These are phyloP conservation scores for Neurospora africana DNA, from an alignment of 495 filamentous ascomycete genomes.

Conservation along the genomic window DNA sequence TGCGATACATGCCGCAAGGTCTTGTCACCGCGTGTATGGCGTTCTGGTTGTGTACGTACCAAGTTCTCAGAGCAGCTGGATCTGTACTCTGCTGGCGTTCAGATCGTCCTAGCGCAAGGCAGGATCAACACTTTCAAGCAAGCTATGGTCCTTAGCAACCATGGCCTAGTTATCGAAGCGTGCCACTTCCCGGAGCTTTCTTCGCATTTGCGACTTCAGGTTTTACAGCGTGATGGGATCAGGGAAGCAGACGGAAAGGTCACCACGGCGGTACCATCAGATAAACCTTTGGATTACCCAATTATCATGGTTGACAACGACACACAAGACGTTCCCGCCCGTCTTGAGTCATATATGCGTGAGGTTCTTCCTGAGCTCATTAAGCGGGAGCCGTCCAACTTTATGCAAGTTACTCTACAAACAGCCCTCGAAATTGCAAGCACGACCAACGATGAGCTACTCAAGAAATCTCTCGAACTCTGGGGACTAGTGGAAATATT, in stretches of 20 bases:
- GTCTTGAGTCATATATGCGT: conserved; percentile 63
- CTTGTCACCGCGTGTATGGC: conserved; percentile 70
- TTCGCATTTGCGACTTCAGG: conserved; percentile 42
- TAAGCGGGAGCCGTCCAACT: conserved; percentile 53
- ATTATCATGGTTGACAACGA: conserved; percentile 55
- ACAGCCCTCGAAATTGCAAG: conserved; percentile 45
- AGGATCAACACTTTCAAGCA: conserved; percentile 51
- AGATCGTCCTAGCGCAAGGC: conserved; percentile 56
- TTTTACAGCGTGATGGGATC: conserved; percentile 39
- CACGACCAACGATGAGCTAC: conserved; percentile 50
- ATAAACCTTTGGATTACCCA: conserved; percentile 22
- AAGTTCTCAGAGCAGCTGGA: conserved; percentile 65
- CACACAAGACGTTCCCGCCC: conserved; percentile 53
- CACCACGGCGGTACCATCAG: conserved; percentile 29
- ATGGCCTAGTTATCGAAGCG: conserved; percentile 53
- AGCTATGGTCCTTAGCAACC: conserved; percentile 44
- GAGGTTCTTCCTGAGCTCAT: conserved; percentile 50
- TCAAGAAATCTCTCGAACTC: conserved; percentile 59
- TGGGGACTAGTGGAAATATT: conserved; percentile 70
- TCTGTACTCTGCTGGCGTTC: conserved; percentile 59
- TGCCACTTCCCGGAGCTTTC: conserved; percentile 55
- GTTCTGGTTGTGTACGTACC: conserved; percentile 64
- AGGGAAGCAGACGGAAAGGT: conserved; percentile 25
- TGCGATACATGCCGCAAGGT: conserved; percentile 73
- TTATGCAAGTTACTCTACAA: conserved; percentile 56